These are phyloP conservation scores for Thelephora terrestris DNA, from an alignment of 1,284 basidiomycete genomes.

Conservation along the genomic window DNA sequence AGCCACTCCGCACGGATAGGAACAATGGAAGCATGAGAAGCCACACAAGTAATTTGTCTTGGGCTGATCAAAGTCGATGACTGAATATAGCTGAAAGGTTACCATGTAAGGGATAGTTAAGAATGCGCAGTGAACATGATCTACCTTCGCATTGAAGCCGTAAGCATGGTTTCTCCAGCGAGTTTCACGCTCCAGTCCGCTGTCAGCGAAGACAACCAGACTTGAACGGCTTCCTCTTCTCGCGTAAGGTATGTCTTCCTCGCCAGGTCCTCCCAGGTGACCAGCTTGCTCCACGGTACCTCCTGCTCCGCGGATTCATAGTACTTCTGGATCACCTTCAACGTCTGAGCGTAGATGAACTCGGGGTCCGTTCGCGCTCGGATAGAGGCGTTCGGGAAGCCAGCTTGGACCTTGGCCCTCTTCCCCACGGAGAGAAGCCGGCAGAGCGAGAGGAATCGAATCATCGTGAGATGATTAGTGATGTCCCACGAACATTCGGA, in stretches of 20 bases:
- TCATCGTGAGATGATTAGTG: neutral
- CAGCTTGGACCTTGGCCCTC: neutral
- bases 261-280: neutral
- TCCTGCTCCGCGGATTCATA: neutral
- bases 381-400: constrained; percentile 1
- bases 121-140: too few species aligned
- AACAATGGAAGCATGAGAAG: constrained; percentile 1
- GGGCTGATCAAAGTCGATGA: neutral
- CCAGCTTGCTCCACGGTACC: neutral
- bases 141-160: constrained; percentile 1
- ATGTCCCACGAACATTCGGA: neutral
- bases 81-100: neutral
- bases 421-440: constrained; percentile 2
- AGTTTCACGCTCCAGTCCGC: neutral
- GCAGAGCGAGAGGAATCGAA: constrained; percentile 1
- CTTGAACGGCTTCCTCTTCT: constrained; percentile 1
- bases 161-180: neutral
- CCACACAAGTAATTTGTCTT: neutral
- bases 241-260: neutral
- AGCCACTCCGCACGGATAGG: constrained; percentile 2
- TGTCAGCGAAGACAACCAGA: neutral
- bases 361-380: constrained; percentile 2
- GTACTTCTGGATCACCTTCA: neutral
- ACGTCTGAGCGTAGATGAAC: neutral
- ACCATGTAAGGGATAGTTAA: too few species aligned